Base-by-base conservation (phyloP, 2,329 filamentous ascomycete species). In the Aspergillaceae sp. region DNA sequence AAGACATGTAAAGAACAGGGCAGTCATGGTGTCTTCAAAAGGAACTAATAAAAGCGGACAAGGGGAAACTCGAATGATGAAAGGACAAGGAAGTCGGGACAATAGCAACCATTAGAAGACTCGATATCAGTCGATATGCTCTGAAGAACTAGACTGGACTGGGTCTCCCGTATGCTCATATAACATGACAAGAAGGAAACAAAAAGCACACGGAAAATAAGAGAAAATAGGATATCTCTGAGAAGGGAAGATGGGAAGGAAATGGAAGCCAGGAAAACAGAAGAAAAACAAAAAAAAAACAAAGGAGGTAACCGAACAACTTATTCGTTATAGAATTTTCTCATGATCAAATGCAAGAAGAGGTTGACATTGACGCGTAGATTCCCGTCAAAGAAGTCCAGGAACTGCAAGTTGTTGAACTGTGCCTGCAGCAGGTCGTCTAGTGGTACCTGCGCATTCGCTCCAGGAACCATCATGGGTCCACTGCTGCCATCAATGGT, bases 361-460 rank as follows among this genome's bases (percentile, higher is more conserved):
- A 98, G 69, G 73, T 98, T 98, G 61, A 98, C 92, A 67, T 97
- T 97, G 61, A 98, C 78, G 69, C 86, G 84, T 63, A 96, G 76
- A 45, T 84, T 83, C 44, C 84, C 84, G 64, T 94, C 88, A 61
- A 98, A 98, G 50, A 97, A 75, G 61, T 87, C 89, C 80, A 97
- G 90, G 66, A 94, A 95, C 70, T 96, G 89, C 59, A 89, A 87
- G 56, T 92, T 89, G 69, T 97, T 92, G 65, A 96, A 98, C 69
- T 98, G 94, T 43, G 92, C 91, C 70, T 96, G 89, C 60, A 98
- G 74, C 52, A 98, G 74, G 59, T 96, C 91, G 64, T 98, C 92
- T 60, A 98, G 84, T 29, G 90, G 83, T 37, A 98, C 80, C 56
- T 88, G 78, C 5, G 88, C 89, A 62, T 85, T 94, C 5, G 90